Base-by-base conservation (phyloP, 352 stramenopile genomes). In the Phytophthora quininea region DNA sequence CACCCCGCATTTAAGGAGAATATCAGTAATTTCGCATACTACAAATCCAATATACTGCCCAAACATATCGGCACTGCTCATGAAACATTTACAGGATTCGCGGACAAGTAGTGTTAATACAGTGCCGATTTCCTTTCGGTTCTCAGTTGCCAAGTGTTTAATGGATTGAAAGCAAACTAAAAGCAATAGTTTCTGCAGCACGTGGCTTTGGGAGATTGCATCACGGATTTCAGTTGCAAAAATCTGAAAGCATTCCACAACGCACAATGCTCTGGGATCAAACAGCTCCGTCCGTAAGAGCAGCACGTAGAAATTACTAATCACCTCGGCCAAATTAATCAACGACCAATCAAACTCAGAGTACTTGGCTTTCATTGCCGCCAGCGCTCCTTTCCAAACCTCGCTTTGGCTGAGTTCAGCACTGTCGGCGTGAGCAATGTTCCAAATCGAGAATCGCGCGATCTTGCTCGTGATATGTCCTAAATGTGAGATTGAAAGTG, bases 1-100 rank as follows among this genome's bases (percentile, higher is more conserved):
- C 37, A 40, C 12, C 29, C 56, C 67, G 30, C 69, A 74, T 27
- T 65, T 64, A 33, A 72, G 76, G 11, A 91, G 64, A 27, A 93
- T 84, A 48, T 79, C 69, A n/a, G 80, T 77, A n/a, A 95, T 88
- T 52, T 92, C 80, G 66, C 90, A 74, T 15, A 96, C 76, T 4
- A 95, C 80, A 54, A 89, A 85, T 19, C 80, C 82, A 19, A 96
- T 65, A 51, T 94, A 93, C 53, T 82, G 89, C n/a, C 89, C 89
- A 70, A 95, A 95, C 30, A 73, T 64, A 10, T 94, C 84, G 0
- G 81, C 62, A 0, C 56, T 80, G 33, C 79, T 79, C 69, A 93
- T 84, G 35, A 89, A 93, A 32, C 73, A 62, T 10, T 93, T 84
- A 56, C 86, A 93, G 11, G 70, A 60, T 27, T 88, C 73, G 14